A percentile compares a stretch with the other conserved stretches of the same genome.
phyloP scores from a whole-genome alignment of 495 filamentous ascomycete genomes.

The Acidomyces sp. region DNA sequence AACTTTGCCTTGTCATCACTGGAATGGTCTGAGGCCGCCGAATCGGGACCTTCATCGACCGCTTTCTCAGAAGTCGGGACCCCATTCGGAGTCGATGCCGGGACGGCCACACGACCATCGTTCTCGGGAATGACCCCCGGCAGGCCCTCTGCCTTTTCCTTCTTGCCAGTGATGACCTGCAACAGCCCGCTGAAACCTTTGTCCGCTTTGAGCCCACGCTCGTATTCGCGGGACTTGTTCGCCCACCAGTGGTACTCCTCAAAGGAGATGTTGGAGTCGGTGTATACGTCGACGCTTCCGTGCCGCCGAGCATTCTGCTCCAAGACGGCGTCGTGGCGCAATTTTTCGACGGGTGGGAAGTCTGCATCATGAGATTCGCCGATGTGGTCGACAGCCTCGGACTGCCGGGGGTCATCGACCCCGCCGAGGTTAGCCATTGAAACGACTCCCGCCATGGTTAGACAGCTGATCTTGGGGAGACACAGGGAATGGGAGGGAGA shows the following conservation, averaged over 20 bases:
- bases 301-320: background rate
- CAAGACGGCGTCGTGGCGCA: background rate
- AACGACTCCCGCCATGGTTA: background rate
- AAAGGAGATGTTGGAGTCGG: background rate
- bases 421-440: background rate
- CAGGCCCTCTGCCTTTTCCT: too few species aligned
- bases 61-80: background rate
- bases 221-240: background rate
- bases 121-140: too few species aligned
- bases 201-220: background rate
- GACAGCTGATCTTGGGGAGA: too few species aligned
- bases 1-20: too few species aligned
- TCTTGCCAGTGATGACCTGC: background rate
- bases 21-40: too few species aligned
- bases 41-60: background rate
- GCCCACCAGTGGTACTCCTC: constrained; percentile 1
- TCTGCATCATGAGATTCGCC: too few species aligned
- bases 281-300: background rate
- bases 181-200: background rate
- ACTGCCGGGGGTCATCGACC: background rate
- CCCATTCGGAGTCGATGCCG: background rate
- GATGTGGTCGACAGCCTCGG: background rate
- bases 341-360: too few species aligned
- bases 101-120: background rate
- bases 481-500: too few species aligned